Evolutionary conservation across 768 basidiomycete genomes (phyloP).

Genomic region (Tulasnella sp.): DNA sequence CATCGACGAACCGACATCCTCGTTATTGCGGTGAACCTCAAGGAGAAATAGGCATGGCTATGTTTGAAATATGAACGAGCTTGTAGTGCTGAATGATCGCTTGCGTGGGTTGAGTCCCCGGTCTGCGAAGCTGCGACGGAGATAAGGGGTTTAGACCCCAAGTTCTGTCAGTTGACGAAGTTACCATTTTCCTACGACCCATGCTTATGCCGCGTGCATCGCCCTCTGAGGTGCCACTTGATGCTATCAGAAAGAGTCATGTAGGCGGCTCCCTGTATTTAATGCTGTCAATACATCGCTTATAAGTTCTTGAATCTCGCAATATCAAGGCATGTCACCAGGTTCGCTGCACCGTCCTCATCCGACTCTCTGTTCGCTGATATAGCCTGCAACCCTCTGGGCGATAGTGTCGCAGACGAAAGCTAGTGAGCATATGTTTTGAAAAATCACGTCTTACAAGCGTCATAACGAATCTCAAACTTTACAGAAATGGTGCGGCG

Average conservation of each 20-base stretch:
- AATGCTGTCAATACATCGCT: neutral
- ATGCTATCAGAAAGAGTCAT: neutral
- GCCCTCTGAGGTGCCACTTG: too few species aligned
- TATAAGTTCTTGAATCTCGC: neutral
- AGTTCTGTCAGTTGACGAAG: too few species aligned
- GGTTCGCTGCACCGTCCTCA: neutral
- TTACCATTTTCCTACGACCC: too few species aligned
- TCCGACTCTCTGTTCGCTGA: neutral
- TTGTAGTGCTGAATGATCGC: too few species aligned
- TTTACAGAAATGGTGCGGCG: slow-evolving; percentile 6
- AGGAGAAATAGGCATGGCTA: too few species aligned
- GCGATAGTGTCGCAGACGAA: slow-evolving; percentile 6
- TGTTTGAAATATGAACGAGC: too few species aligned
- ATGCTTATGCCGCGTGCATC: too few species aligned
- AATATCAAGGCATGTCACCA: slow-evolving; percentile 16
- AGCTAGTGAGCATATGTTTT: neutral
- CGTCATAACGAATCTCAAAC: neutral
- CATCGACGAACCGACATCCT: too few species aligned
- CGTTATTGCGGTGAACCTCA: too few species aligned
- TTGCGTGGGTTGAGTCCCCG: too few species aligned
- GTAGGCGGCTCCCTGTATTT: neutral
- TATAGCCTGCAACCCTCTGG: neutral
- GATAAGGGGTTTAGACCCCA: too few species aligned
- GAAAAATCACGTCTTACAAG: neutral
- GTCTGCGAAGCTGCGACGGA: too few species aligned